Evolutionary conservation across 1,139 yeast genomes (phyloP).

Genomic region (Taphrina deformans): DNA sequence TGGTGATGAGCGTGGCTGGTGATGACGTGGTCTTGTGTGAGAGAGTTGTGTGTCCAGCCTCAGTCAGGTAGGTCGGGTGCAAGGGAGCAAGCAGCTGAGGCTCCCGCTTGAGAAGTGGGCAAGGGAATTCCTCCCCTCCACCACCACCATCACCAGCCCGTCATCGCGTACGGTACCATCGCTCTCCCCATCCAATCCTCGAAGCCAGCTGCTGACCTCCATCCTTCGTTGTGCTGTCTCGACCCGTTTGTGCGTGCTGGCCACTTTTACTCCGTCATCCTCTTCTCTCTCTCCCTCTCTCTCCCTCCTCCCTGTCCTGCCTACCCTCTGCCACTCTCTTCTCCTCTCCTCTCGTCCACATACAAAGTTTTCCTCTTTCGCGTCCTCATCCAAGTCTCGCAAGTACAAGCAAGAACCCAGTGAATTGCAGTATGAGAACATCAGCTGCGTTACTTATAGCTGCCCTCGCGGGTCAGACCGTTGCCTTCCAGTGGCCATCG

Average conservation of each 20-base stretch:
- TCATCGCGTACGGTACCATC: neutral
- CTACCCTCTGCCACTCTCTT: neutral
- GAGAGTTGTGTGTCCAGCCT: too few relatives aligned
- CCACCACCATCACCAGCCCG: too few relatives aligned
- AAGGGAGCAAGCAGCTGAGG: too few relatives aligned
- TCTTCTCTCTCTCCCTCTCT: neutral
- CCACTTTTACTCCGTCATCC: slow-evolving; percentile 4
- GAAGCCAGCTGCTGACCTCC: neutral
- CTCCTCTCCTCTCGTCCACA: neutral
- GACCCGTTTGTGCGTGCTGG: slow-evolving; percentile 5
- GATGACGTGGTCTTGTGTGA: neutral
- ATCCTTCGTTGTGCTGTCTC: neutral
- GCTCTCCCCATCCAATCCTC: neutral
- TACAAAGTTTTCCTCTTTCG: neutral
- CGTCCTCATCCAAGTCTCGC: too few relatives aligned
- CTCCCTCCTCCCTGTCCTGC: neutral
- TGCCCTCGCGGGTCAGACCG: slow-evolving; percentile 24
- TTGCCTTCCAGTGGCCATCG: slow-evolving; percentile 22
- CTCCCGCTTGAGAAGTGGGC: too few relatives aligned
- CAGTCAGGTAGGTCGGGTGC: too few relatives aligned
- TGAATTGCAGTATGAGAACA: slow-evolving; percentile 2
- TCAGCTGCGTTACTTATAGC: slow-evolving; percentile 17
- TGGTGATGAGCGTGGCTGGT: neutral
- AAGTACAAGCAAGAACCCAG: neutral
- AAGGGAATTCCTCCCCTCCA: neutral